Percentiles rank a stretch among this genome's conserved stretches.
Evolutionary conservation across 2,329 filamentous ascomycete species (phyloP).

Genomic region (Aaosphaeria arxii): DNA sequence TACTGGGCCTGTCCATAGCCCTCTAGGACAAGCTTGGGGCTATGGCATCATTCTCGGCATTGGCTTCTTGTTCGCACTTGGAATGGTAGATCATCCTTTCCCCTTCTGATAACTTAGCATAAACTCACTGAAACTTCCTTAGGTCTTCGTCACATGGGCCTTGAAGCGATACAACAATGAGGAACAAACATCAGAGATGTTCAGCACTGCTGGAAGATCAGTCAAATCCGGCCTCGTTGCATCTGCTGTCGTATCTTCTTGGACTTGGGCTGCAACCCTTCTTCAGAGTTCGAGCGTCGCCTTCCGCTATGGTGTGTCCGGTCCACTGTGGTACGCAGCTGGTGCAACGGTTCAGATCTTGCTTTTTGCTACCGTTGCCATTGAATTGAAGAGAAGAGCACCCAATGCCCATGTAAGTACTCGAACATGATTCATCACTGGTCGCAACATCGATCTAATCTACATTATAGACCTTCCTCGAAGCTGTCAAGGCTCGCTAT

Average conservation of each 20-base stretch:
- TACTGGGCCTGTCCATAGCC: slow-evolving; percentile 20
- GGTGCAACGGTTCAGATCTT: slow-evolving; percentile 32
- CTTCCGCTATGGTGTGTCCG: slow-evolving; percentile 33
- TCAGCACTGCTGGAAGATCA: neutral
- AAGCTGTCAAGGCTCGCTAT: slow-evolving; percentile 82
- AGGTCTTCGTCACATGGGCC: slow-evolving; percentile 27
- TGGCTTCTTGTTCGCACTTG: slow-evolving; percentile 27
- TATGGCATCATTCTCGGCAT: slow-evolving; percentile 33
- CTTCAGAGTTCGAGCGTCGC: slow-evolving; percentile 12
- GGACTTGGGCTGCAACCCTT: slow-evolving; percentile 25
- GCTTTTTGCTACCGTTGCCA: slow-evolving; percentile 26
- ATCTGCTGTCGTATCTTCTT: slow-evolving; percentile 20
- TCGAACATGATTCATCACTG: neutral
- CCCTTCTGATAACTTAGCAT: neutral
- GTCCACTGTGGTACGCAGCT: slow-evolving; percentile 32
- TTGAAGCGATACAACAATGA: slow-evolving; percentile 30
- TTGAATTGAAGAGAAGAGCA: slow-evolving; percentile 31
- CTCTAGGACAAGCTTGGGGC: slow-evolving; percentile 26
- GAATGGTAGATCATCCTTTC: slow-evolving; percentile 17
- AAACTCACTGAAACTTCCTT: too few relatives aligned
- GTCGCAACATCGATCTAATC: slow-evolving; percentile 1
- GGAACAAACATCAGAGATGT: slow-evolving; percentile 14
- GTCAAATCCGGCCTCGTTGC: neutral
- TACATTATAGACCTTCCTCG: slow-evolving; percentile 68
- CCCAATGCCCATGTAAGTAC: slow-evolving; percentile 26